Percentiles rank a stretch among this genome's conserved stretches.
Evolutionary conservation across 345 rosid genomes (phyloP).

Genomic region (Gossypium longicalyx): DNA sequence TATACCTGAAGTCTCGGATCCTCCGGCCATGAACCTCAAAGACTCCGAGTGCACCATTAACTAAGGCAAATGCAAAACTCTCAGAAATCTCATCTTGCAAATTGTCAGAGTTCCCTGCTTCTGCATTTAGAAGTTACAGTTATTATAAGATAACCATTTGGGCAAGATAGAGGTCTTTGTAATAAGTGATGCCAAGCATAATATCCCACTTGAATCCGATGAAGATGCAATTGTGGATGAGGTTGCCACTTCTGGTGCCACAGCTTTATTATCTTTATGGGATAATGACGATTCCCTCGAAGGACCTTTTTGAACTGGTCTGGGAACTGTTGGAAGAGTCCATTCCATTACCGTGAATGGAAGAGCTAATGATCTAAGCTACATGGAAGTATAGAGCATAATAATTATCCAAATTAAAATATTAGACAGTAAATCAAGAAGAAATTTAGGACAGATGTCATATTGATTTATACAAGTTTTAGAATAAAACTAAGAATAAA

Average conservation of each 20-base stretch:
- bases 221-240: constrained; percentile 41
- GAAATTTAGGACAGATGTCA: neutral
- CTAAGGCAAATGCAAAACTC: constrained; percentile 95
- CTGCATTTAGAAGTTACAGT: constrained; percentile 37
- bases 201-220: constrained; percentile 67
- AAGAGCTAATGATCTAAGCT: constrained; percentile 99
- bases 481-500: constrained; percentile 11
- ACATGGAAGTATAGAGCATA: constrained; percentile 47
- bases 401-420: constrained; percentile 33
- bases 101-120: constrained; percentile 43
- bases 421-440: constrained; percentile 11
- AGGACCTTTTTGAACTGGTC: constrained; percentile 56
- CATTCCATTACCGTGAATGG: constrained; percentile 12
- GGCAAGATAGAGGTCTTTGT: neutral
- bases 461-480: constrained; percentile 4
- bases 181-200: constrained; percentile 18
- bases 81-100: constrained; percentile 73
- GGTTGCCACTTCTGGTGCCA: constrained; percentile 46
- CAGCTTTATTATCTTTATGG: constrained; percentile 30
- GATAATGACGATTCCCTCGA: constrained; percentile 42
- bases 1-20: constrained; percentile 90
- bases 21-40: constrained; percentile 96
- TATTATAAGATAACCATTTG: constrained; percentile 8
- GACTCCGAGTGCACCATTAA: constrained; percentile 98
- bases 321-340: constrained; percentile 36